Evolutionary conservation across 108 stramenopile genomes (phyloP), one percentile per base, ranked within the genome.

Genomic region (Pinguiococcus pyrenoidosus): DNA sequence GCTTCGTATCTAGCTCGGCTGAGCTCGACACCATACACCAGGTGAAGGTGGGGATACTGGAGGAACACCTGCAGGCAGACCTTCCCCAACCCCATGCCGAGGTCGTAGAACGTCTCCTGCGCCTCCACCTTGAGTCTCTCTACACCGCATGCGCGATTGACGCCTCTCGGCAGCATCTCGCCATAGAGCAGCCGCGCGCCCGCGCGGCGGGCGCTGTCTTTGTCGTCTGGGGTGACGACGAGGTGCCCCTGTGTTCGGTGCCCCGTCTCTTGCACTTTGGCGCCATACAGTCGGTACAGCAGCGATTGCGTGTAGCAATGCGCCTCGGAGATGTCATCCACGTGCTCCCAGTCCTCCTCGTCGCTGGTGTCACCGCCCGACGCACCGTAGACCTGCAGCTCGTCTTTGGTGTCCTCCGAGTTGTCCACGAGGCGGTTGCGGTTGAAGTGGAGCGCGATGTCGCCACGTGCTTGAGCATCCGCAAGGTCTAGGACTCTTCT

Each of bases 61-160:
- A 71, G 21, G 34, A 66, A 71, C 1, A 51, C 59, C 61, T 62
- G 69, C 56, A 71, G 37, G 13, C 32, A 38, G 22, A 71, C 53
- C 38, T 71, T 71, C 0, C 69, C 69, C 8, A 57, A 62, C 26
- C 69, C 69, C 60, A 62, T 63, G n/a, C 69, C 69, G 18, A 71
- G 52, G 25, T 71, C 69, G 37, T 28, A 66, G 12, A 71, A 9
- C 1, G 25, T 21, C 9, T n/a, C 9, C 2, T 60, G 62, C 28
- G 38, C 29, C 8, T 17, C 34, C 4, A 52, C 69, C 16, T 47
- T 28, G 1, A 71, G 55, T 36, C 54, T 60, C 0, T 29, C 17
- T 8, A n/a, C n/a, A 0, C 60, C 60, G 30, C 67, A 28, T 1
- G 64, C 60, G 34, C 67, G 67, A 36, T 63, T 56, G 9, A 66